Percentiles rank a stretch among this genome's conserved stretches.
These are phyloP conservation scores for Hemileccinum impolitum DNA, from an alignment of 768 basidiomycete genomes.

Conservation along the genomic window DNA sequence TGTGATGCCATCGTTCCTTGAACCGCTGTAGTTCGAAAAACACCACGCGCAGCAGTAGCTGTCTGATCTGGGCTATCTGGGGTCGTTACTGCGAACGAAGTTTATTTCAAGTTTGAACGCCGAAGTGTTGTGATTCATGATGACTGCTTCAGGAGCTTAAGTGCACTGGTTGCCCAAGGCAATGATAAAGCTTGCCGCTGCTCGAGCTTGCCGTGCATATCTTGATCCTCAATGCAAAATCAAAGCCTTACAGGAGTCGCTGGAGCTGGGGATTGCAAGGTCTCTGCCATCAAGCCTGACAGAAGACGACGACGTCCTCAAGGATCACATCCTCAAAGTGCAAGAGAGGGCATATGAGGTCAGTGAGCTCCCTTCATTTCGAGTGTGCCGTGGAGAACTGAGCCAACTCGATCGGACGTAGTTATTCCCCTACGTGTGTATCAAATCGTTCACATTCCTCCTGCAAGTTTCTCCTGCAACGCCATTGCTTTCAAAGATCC, in stretches of 20 bases:
- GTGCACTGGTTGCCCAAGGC: too few species aligned
- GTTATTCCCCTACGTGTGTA: slow-evolving; percentile 30
- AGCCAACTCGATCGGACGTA: not conserved
- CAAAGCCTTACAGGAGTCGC: not conserved
- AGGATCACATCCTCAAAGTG: slow-evolving; percentile 30
- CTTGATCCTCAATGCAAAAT: not conserved
- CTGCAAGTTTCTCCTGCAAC: slow-evolving; percentile 3
- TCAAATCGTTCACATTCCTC: slow-evolving; percentile 24
- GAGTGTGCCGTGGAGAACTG: not conserved
- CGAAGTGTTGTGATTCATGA: too few species aligned
- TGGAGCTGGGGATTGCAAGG: not conserved
- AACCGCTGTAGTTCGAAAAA: too few species aligned
- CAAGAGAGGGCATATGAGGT: slow-evolving; percentile 32
- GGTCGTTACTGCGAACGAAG: too few species aligned
- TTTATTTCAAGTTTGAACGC: too few species aligned
- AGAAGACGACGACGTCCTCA: slow-evolving; percentile 23
- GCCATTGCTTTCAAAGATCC: too few species aligned
- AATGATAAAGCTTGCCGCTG: too few species aligned
- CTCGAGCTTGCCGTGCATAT: too few species aligned
- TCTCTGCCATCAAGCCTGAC: not conserved
- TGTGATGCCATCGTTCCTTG: too few species aligned
- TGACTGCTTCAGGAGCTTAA: too few species aligned
- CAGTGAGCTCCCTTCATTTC: not conserved
- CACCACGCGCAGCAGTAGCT: too few species aligned
- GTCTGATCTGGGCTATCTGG: too few species aligned